These are phyloP conservation scores for Ophiostoma sp. DNA, from an alignment of 2,329 filamentous ascomycete species.

Conservation along the genomic window DNA sequence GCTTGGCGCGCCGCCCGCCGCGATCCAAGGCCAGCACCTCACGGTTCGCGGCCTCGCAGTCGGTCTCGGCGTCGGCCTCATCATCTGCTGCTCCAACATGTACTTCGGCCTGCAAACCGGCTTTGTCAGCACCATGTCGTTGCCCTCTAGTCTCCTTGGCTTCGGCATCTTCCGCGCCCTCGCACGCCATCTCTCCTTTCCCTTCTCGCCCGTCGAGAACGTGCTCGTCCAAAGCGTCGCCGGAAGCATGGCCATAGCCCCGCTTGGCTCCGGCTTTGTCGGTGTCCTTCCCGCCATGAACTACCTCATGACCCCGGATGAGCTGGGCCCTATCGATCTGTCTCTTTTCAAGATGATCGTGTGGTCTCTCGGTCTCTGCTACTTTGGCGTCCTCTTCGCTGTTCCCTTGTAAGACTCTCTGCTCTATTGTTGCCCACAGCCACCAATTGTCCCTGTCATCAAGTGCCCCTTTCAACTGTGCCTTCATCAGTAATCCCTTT, in stretches of 20 bases:
- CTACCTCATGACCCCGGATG: slow-evolving; percentile 69
- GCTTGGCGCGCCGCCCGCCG: slow-evolving; percentile 18
- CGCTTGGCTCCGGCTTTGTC: slow-evolving; percentile 89
- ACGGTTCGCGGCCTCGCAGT: slow-evolving; percentile 74
- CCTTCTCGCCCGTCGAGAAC: slow-evolving; percentile 93
- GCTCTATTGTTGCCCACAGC: not conserved
- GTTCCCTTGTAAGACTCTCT: slow-evolving; percentile 59
- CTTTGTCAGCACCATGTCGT: slow-evolving; percentile 75
- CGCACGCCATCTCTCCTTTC: slow-evolving; percentile 64
- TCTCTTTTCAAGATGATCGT: slow-evolving; percentile 72
- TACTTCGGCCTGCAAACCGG: slow-evolving; percentile 74
- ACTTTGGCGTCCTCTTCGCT: slow-evolving; percentile 95
- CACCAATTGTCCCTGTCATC: no score
- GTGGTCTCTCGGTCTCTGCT: slow-evolving; percentile 89
- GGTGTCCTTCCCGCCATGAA: slow-evolving; percentile 92
- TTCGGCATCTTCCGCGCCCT: slow-evolving; percentile 88
- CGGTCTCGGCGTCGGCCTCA: slow-evolving; percentile 75
- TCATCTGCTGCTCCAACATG: slow-evolving; percentile 96
- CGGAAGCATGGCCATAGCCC: slow-evolving; percentile 94
- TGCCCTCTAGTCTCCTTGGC: slow-evolving; percentile 90
- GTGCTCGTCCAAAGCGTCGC: slow-evolving; percentile 95
- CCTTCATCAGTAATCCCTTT: not conserved
- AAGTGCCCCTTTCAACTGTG: no score
- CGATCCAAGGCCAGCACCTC: slow-evolving; percentile 60
- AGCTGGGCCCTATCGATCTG: slow-evolving; percentile 70